A percentile compares a stretch with the other conserved stretches of the same genome.
These are phyloP conservation scores for Phaeosphaeriaceae sp. DNA, from an alignment of 2,329 filamentous ascomycete genomes.

Conservation along the genomic window DNA sequence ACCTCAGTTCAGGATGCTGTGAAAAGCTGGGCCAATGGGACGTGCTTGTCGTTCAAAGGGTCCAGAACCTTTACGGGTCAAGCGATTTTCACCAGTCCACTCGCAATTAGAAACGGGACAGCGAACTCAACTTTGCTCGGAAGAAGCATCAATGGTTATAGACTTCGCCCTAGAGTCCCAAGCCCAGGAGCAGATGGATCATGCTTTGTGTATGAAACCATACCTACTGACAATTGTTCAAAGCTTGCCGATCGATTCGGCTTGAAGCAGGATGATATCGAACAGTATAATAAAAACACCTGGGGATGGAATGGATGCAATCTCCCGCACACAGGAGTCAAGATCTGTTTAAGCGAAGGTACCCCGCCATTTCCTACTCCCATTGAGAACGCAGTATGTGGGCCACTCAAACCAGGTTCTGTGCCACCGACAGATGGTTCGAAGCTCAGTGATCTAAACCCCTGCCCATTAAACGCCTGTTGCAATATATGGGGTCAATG, in stretches of 20 bases:
- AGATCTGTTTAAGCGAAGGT: conserved; percentile 17
- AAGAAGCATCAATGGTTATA: not conserved
- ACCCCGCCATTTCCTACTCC: conserved; percentile 20
- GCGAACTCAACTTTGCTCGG: not conserved
- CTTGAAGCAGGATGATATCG: conserved; percentile 3
- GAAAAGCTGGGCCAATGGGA: not conserved
- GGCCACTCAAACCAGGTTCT: conserved; percentile 53
- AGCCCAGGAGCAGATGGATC: conserved; percentile 11
- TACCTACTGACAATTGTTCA: conserved; percentile 12
- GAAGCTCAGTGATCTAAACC: conserved; percentile 24
- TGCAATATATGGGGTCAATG: conserved; percentile 29
- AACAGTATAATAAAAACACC: conserved; percentile 17
- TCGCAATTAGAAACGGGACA: not conserved
- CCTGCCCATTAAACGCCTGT: conserved; percentile 26
- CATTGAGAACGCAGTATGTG: conserved; percentile 51
- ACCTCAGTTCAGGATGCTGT: not conserved
- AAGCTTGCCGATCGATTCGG: conserved; percentile 8
- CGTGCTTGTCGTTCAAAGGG: not conserved
- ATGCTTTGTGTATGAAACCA: conserved; percentile 7
- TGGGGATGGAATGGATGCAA: conserved; percentile 25
- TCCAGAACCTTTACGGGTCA: not conserved
- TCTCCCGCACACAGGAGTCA: conserved; percentile 4
- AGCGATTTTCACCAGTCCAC: not conserved
- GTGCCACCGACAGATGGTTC: conserved; percentile 38
- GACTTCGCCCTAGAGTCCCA: not conserved